Evolutionary conservation across 2,329 filamentous ascomycete species (phyloP).

Genomic region (Fusarium secorum): DNA sequence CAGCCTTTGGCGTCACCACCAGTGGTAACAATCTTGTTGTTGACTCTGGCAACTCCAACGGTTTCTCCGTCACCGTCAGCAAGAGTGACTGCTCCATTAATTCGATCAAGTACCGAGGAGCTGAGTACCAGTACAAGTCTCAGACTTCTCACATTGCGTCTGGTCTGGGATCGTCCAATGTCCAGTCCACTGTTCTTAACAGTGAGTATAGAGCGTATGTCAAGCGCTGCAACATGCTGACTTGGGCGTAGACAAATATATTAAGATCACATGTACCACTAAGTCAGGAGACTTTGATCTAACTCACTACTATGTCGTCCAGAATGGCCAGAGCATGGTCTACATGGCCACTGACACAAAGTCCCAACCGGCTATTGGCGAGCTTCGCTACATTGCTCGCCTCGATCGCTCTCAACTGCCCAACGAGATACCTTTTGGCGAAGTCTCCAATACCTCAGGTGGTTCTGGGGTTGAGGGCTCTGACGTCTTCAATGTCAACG

Average conservation of each 20-base stretch:
- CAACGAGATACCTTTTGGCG: slow-evolving; percentile 61
- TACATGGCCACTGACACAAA: slow-evolving; percentile 70
- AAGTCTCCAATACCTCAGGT: slow-evolving; percentile 62
- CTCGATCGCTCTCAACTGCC: slow-evolving; percentile 60
- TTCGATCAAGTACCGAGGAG: slow-evolving; percentile 66
- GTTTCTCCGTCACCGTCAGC: slow-evolving; percentile 60
- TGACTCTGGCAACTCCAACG: slow-evolving; percentile 57
- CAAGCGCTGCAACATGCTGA: not conserved
- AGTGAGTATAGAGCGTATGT: slow-evolving; percentile 22
- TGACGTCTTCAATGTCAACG: slow-evolving; percentile 66
- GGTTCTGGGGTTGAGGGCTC: slow-evolving; percentile 63
- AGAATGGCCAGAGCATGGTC: slow-evolving; percentile 66
- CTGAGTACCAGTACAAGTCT: slow-evolving; percentile 63
- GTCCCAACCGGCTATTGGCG: slow-evolving; percentile 62
- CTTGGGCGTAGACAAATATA: slow-evolving; percentile 50
- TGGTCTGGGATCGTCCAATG: slow-evolving; percentile 59
- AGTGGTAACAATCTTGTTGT: slow-evolving; percentile 54
- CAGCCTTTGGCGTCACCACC: slow-evolving; percentile 54
- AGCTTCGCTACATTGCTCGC: slow-evolving; percentile 71
- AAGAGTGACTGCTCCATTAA: slow-evolving; percentile 68
- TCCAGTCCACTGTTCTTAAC: slow-evolving; percentile 55
- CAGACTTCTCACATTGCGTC: slow-evolving; percentile 52
- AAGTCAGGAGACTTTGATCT: slow-evolving; percentile 54
- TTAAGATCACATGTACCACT: slow-evolving; percentile 68
- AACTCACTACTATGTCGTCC: slow-evolving; percentile 70